Evolutionary conservation across 2,329 filamentous ascomycete genomes (phyloP), one percentile per base, ranked within the genome.

Genomic region (Stemphylium lycopersici): DNA sequence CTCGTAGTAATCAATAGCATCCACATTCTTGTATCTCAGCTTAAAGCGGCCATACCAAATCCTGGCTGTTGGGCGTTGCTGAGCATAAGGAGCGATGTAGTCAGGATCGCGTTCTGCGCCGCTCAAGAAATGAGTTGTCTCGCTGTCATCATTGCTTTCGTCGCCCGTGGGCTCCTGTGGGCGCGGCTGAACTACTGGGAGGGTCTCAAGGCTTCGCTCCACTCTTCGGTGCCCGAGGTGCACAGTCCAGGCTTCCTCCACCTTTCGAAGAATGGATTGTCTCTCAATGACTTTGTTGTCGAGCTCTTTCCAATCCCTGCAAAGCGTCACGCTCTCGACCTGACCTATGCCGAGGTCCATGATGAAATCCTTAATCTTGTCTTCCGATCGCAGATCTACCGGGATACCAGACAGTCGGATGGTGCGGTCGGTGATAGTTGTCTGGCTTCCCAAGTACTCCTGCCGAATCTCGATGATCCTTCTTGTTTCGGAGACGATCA

Each of bases 1-100:
- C 66, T 96, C 90, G 68, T 93, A 97, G 72, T 97, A 95, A 72
- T 98, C 90, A 64, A 99, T 95, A 2, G 93, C 93, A 73, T 99
- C 95, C 2, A 95, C 86, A 50, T 84, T 87, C 59, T 84, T 87
- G 66, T 83, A 90, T 48, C 86, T 85, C 36, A 96, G 69, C 15
- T 86, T 86, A 39, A 96, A 81, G 13, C 87, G 85, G 1, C 95
- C 93, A 65, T 91, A 91, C 79, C 92, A 89, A 18, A 98, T 80
- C 13, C 86, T 88, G 15, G 87, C 83, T 61, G 83, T 88, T 0
- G 95, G 93, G 15, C 87, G 79, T 33, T 77, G 74, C 38, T 78
- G 73, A 2, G 73, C 66, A 61, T 82, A 80, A 0, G 77, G 76
- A 7, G 73, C 75, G 3, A 80, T 68, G 63, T 83, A 78, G 31